Conservation (phyloP, 2,329 filamentous ascomycete species). For the Venturia effusa region DNA sequence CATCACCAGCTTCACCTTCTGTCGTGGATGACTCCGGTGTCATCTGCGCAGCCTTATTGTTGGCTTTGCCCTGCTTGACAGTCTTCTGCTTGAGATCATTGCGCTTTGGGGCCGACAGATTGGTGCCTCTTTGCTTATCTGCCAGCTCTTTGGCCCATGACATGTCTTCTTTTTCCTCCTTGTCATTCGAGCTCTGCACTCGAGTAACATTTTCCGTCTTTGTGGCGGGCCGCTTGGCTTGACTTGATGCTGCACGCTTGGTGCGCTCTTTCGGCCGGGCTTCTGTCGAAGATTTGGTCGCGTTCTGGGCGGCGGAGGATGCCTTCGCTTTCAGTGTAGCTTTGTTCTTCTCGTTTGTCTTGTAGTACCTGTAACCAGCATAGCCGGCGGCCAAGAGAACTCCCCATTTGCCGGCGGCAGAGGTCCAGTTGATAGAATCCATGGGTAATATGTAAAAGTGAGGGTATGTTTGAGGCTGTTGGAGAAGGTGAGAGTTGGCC, state of each 20-base stretch:
- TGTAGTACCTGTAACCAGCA: conserved; percentile 8
- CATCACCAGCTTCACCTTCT: conserved; percentile 69
- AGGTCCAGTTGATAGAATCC: conserved; percentile 4
- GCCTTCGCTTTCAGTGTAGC: neutral
- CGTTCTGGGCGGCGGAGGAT: neutral
- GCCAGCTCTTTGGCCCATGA: conserved; percentile 9
- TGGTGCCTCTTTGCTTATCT: conserved; percentile 10
- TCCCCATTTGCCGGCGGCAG: neutral
- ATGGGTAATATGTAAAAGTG: neutral
- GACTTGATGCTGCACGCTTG: neutral
- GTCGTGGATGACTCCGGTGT: conserved; percentile 57
- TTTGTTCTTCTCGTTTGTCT: neutral
- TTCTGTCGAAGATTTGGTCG: neutral
- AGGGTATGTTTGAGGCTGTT: neutral
- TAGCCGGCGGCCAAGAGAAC: neutral
- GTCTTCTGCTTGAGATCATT: conserved; percentile 35
- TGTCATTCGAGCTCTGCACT: neutral
- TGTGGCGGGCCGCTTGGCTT: neutral
- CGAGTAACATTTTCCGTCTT: neutral
- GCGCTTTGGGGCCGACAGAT: conserved; percentile 1
- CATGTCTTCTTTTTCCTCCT: conserved; percentile 11
- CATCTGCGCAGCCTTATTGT: conserved; percentile 19
- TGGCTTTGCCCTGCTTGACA: conserved; percentile 47
- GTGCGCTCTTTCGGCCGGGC: neutral
- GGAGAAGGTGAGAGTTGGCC: neutral